Base-by-base conservation (phyloP, 1,139 yeast species). In the Pichia sp. region DNA sequence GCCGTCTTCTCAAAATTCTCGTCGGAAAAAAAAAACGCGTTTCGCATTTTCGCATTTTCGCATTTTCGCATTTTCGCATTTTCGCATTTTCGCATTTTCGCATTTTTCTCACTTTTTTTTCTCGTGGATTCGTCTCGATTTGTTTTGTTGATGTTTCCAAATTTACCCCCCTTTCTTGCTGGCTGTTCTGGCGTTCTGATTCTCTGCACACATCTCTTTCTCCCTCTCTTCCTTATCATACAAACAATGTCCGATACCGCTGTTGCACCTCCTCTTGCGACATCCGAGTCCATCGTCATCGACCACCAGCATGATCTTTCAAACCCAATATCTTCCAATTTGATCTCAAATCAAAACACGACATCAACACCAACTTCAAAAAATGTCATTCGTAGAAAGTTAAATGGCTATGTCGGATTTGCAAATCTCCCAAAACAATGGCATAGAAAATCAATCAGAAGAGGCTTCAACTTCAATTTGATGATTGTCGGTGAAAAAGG, bases 381-480 rank as follows among this genome's bases (percentile, higher is more conserved):
- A 47, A 77, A 76, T 62, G 73, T 88, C 52, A 80, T 88, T 60
- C 84, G 85, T 60, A 82, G 95, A 59, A 87, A 87, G 63, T 79
- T 90, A 59, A 85, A 82, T 57, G 95, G 96, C 7, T 90, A 85
- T 66, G 98, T 94, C 51, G 99, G 99, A 4, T 92, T 94, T 69
- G 96, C 97, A 59, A 94, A 90, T 69, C 76, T 94, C 62, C 99
- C 99, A 51, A 92, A 90, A 67, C 99, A 94, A 73, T 92, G 97
- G 97, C 97, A 92, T 70, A 81, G 96, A 69, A 89, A 87, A 68
- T 84, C 95, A 7, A 82, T 90, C 56, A 84, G 92, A 69, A 80
- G 92, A 66, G 99, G 98, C n/a, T 94, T 92, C 75, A 78, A 74
- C 60, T 79, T 94, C 67, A 94, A 92, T 65, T 66, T 92, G 55